Conservation (phyloP, 495 filamentous ascomycete species). For the Neurospora sp. region DNA sequence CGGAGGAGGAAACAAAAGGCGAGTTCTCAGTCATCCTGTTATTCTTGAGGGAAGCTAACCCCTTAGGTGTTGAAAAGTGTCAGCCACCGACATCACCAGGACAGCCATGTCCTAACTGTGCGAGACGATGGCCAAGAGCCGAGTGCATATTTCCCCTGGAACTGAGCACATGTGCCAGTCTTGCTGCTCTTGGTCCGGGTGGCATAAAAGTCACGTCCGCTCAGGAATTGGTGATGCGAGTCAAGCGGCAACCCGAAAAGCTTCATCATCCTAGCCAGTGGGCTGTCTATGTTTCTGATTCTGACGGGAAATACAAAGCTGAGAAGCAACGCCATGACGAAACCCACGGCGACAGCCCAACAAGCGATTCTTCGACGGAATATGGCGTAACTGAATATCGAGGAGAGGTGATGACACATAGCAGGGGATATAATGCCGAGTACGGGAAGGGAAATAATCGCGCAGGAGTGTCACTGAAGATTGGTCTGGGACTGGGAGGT, state of each 20-base stretch:
- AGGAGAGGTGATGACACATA: background rate
- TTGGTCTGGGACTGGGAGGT: constrained; percentile 3
- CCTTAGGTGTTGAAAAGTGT: background rate
- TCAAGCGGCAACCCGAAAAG: background rate
- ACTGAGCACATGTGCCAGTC: background rate
- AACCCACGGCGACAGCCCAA: background rate
- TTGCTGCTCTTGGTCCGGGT: background rate
- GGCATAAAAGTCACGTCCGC: constrained; percentile 4
- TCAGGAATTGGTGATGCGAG: background rate
- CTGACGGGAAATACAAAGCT: background rate
- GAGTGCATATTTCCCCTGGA: constrained; percentile 2
- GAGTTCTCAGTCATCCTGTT: background rate
- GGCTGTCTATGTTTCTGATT: constrained; percentile 1
- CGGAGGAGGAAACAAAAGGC: constrained; percentile 11
- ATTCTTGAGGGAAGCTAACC: background rate
- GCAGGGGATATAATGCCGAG: background rate
- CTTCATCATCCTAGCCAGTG: background rate
- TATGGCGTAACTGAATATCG: background rate
- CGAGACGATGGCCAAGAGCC: constrained; percentile 8
- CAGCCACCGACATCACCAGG: background rate
- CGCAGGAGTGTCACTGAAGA: background rate
- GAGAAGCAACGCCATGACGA: background rate
- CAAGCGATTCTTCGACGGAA: background rate
- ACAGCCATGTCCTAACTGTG: constrained; percentile 4
- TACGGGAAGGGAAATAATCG: background rate